Evolutionary conservation across 331 rosid species (phyloP), one percentile per base, ranked within the genome.

Genomic region (Pyrus hybrid): DNA sequence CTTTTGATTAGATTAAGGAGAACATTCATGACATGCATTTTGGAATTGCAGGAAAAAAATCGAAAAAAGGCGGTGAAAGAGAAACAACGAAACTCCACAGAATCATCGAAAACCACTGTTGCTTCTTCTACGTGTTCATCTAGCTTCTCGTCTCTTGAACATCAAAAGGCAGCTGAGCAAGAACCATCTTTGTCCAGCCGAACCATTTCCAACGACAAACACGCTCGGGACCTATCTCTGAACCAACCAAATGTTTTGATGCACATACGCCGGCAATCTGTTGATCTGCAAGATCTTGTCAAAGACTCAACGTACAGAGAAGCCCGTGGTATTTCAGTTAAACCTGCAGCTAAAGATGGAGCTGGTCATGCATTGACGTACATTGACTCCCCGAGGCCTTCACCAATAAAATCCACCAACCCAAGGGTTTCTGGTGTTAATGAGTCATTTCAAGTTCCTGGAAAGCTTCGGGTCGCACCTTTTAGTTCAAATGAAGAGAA

Each of bases 321-420:
- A 75, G 77, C 82, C 67, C 86, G 80, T 17, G 85, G 81, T 8
- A 63, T 93, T 37, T 83, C 85, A 60, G 86, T 90, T 76, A 88
- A 82, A 78, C 84, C 92, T 65, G 83, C 68, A 45, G 77, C 79
- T n/a, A 85, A 84, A 68, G 83, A 82, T 70, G 85, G 72, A 78
- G 80, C 54, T 33, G 81, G 80, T 67, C 88, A 61, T 73, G 57
- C 87, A 41, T 80, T 87, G 83, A 87, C 76, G 71, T 85, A 77
- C 80, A 82, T 91, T 1, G 97, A 93, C 70, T 93, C 98, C 16
- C 98, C 97, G 1, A 81, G 98, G 88, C 98, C 92, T 63, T 53
- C 79, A 65, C 81, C 77, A 6, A 70, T 79, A 13, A 86, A 84
- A 68, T 78, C 83, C 76, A 74, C 67, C 45, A 83, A 80, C 69